Base-by-base conservation (phyloP, 495 filamentous ascomycete genomes). In the Daldinia decipiens region DNA sequence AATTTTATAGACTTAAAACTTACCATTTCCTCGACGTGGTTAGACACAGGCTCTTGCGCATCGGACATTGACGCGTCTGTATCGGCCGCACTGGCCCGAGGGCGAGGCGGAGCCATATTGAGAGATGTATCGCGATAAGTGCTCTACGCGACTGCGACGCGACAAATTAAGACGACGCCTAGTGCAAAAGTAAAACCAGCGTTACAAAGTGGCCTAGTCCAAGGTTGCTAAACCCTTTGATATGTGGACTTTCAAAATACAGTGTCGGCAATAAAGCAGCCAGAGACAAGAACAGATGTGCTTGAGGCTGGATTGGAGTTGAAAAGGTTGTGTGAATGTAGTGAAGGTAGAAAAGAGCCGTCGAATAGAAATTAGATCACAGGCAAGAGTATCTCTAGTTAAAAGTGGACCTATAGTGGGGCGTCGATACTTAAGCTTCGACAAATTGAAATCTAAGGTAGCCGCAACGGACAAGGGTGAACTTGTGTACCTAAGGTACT, bases 91-190 rank as follows among this genome's bases (percentile, higher is more conserved):
- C 79, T 83, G 62, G 78, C 77, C 62, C 82, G 79, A 56, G 80
- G 79, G 58, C 83, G 82, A 65, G 84, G 81, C 69, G 88, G 88
- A 69, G 88, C 87, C 91, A 93, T 93, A 64, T 54, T 74, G 64
- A 61, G 29, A 43, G 56, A 63, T 71, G 68, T 66, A 60, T 69
- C 68, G 63, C 63, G 62, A 59, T 60, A 67, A 56, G 27, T 68
- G 69, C 72, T 68, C 24, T 65, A 75, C 73, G 70, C 74, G 77
- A 79, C 76, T 80, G 67, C 73, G 78, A 84, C 82, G 80, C 82
- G 82, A 69, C 65, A 38, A 62, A 43, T 51, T 39, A 45, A 38
- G 39, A 39, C 17, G 5, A 5, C 50, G 27, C 26, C 50, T 53
- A 13, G 27, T 17, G 26, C 15, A 31, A 17, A 53, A 53, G 50